Base-by-base conservation (phyloP, 768 basidiomycete genomes). In the Phanerochaete sordida region DNA sequence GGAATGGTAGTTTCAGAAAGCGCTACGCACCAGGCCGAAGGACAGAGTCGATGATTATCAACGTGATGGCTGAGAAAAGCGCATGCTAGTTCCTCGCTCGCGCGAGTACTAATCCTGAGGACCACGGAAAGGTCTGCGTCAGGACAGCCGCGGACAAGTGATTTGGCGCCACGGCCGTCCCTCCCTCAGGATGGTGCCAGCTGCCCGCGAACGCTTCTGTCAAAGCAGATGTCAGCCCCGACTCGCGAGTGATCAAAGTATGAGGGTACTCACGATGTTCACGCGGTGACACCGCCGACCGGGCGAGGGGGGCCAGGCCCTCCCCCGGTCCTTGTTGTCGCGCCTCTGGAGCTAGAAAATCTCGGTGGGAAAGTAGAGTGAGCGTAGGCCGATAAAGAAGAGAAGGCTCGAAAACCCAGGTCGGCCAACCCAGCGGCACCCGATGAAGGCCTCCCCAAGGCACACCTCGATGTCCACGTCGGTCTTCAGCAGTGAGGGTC, bases 111-210 rank as follows among this genome's bases (percentile, higher is more conserved):
- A 45, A 57, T 57, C 56, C 56, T 31, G 56, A 47, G 56, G 56
- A 57, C 56, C 56, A 57, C 56, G 56, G 28, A 57, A 57, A 57
- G 56, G 56, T 57, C 56, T 57, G 56, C 56, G 56, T 44, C 43
- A 57, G 50, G 50, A 51, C 28, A 33, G 31, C 50, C 30, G 30
- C 44, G n/a, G 51, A 23, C 39, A 19, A 19, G 28, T 13, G 28
- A 21, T 19, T 31, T 33, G 8, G 51, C 33, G 45, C 19, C 30
- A 23, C 30, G 50, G 50, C 31, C 27, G 13, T 51, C 56, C 56
- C 56, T 57, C 44, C 56, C 56, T 31, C 56, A 47, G 56, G 56
- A 47, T 51, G 50, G 50, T 21, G 30, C 31, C 9, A 23, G 24
- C 3, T 4, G 12, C 11, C 39, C 23, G 19, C 30, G 31, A 19